These are phyloP conservation scores for Sorghum bicolor DNA, from an alignment of 176 grass and related monocot species.

Conservation along the genomic window DNA sequence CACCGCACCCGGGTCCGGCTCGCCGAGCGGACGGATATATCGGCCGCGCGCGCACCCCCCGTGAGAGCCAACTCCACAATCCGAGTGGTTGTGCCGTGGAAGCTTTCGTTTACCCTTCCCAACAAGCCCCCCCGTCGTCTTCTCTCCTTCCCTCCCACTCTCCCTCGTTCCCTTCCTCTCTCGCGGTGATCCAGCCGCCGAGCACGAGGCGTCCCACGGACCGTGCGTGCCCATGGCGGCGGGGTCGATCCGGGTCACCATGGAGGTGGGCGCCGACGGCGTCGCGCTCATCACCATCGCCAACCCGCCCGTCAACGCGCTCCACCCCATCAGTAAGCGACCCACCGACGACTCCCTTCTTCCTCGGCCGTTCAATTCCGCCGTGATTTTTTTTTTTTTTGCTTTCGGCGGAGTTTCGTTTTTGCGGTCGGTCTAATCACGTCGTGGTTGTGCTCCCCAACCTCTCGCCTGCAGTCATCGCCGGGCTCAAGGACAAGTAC, in stretches of 20 bases:
- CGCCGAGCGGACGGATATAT: too few species aligned
- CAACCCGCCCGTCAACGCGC: constrained; percentile 91
- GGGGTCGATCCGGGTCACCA: constrained; percentile 55
- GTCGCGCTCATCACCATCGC: constrained; percentile 84
- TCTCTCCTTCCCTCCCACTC: background rate
- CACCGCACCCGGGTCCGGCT: too few species aligned
- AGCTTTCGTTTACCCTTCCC: background rate
- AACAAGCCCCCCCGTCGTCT: background rate
- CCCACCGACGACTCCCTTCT: background rate
- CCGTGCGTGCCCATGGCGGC: constrained; percentile 46
- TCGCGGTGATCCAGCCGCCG: background rate
- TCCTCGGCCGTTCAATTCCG: background rate
- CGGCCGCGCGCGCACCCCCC: too few species aligned
- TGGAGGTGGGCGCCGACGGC: constrained; percentile 83
- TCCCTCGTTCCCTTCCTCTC: background rate
- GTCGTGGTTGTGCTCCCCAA: background rate
- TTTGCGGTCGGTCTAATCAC: background rate
- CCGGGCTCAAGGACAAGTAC: constrained; percentile 83
- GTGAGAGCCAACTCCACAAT: too few species aligned
- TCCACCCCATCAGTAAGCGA: constrained; percentile 62
- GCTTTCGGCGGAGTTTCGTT: background rate
- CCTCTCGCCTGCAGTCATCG: constrained; percentile 47
- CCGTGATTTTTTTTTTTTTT: background rate
- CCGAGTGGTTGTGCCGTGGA: background rate
- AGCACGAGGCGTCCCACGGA: background rate